Base-by-base conservation (phyloP, 805 yeast genomes). In the Wickerhamomyces subpelliculosus region DNA sequence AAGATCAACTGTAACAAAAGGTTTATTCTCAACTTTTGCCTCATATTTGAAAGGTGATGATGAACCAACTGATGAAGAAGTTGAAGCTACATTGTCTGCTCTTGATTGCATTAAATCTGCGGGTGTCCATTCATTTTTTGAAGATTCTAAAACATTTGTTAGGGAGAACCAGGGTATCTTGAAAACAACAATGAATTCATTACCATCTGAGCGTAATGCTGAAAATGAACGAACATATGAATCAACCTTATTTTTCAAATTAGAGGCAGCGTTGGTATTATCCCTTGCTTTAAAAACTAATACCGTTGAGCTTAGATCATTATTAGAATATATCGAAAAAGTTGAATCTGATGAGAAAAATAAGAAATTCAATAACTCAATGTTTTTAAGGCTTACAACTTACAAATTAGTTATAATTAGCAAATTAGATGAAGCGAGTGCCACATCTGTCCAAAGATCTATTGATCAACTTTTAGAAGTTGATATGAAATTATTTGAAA, bases 61-160 rank as follows among this genome's bases (percentile, higher is more conserved):
- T 38, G 97, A 90, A 58, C 99, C 99, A 11, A 75, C 94, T 2
- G 94, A 85, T 40, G 95, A 86, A 52, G 97, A 90, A 49, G 81
- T 93, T 35, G 95, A 88, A 45, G 74, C 85, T 5, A 85, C 97
- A 0, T 58, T 83, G 12, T 80, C 87, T 5, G 84, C 96, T 0
- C 63, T 82, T 31, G 95, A 89, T 47, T 90, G 97, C 55, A 70
- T 90, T 36, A 75, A 75, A 37, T 76, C 90, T 1, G 78, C 93
- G 44, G 73, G 74, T 35, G 62, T 88, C 5, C 58, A 71, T 4
- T 65, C 67, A 2, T 63, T 87, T 1, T 70, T 87, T 42, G 72
- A 13, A 9, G 19, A 29, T 19, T 23, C 21, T 7, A 24, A 54
- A 46, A 48, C 39, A 3, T 14, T 19, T 18, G 8, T 10, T 4